Evolutionary conservation across 2,329 filamentous ascomycete genomes (phyloP).

Genomic region (Cyanodermella asteris): DNA sequence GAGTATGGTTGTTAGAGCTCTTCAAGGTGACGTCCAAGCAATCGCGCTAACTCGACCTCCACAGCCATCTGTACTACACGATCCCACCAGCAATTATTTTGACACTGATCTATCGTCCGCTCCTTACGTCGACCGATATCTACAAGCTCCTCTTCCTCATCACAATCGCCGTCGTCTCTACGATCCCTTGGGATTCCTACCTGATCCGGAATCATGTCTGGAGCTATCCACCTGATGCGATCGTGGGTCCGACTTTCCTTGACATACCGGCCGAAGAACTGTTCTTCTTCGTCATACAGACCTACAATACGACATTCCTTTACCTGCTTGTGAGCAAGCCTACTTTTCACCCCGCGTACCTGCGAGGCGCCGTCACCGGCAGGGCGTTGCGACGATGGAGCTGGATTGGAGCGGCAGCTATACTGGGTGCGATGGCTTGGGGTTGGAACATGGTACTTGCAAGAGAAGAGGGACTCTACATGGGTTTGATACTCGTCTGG

Average conservation of each 20-base stretch:
- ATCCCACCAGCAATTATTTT: conserved; percentile 39
- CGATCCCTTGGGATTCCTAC: conserved; percentile 58
- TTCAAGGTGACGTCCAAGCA: conserved; percentile 2
- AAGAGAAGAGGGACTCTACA: conserved; percentile 35
- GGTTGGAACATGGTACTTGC: conserved; percentile 25
- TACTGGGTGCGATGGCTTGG: conserved; percentile 22
- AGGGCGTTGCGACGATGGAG: conserved; percentile 20
- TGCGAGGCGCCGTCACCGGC: conserved; percentile 20
- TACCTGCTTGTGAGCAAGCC: conserved; percentile 47
- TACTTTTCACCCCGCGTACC: conserved; percentile 31
- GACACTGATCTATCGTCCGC: conserved; percentile 36
- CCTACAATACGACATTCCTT: conserved; percentile 47
- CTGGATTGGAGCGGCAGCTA: conserved; percentile 26
- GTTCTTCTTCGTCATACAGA: conserved; percentile 60
- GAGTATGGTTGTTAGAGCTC: conserved; percentile 17
- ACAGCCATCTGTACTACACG: conserved; percentile 43
- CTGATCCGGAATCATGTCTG: conserved; percentile 46
- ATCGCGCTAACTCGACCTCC: no score
- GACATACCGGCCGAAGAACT: conserved; percentile 50
- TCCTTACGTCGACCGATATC: conserved; percentile 38
- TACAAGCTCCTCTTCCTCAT: conserved; percentile 41
- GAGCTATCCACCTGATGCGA: conserved; percentile 45
- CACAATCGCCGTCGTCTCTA: conserved; percentile 40
- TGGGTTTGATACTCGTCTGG: conserved; percentile 50
- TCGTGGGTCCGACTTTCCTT: conserved; percentile 39